Evolutionary conservation across 371 early-diverging fungal species (phyloP), one percentile per base, ranked within the genome.

Genomic region (Coemansia sp.): DNA sequence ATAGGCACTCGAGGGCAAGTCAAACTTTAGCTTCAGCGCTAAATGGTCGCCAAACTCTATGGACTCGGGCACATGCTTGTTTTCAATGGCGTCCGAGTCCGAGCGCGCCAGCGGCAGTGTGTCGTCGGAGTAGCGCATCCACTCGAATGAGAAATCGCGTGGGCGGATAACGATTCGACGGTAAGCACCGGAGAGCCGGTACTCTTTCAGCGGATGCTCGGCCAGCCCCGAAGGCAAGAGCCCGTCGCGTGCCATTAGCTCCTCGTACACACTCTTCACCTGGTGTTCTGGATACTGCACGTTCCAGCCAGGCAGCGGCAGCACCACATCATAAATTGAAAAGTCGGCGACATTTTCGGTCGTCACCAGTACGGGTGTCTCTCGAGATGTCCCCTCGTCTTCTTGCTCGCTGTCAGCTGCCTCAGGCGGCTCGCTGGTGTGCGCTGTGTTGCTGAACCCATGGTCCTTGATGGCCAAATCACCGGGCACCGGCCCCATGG

Each of bases 271-370:
- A 4, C 78, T 75, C 32, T 83, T 81, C 11, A 93, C 80, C 41
- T 78, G 84, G 79, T 98, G 89, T 30, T 78, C 71, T 3, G 99
- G 99, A 65, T 93, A 95, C 52, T 78, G 68, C 6, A 94, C 80
- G 20, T 77, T 68, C 70, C 81, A 82, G 5, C 99, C 98, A 0
- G 96, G 96, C 50, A 92, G 68, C 16, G 99, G 97, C 62, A 96
- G 82, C 36, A 97, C 94, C 11, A 99, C 89, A 68, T 99, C 95
- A 40, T 81, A 74, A 38, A 95, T 90, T 5, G 87, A 78, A 71
- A 90, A 93, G 55, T 84, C 65, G 52, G 70, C 78, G 4, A 87
- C 69, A 61, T 92, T 85, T 10, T 89, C 89, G 34, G 84, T 86
- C 0, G 88, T 88, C 35, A 90, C 78, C 11, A 90, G 52, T 38